Conservation (phyloP, 257 asterid genomes). For the Salvia rosmarinus region DNA sequence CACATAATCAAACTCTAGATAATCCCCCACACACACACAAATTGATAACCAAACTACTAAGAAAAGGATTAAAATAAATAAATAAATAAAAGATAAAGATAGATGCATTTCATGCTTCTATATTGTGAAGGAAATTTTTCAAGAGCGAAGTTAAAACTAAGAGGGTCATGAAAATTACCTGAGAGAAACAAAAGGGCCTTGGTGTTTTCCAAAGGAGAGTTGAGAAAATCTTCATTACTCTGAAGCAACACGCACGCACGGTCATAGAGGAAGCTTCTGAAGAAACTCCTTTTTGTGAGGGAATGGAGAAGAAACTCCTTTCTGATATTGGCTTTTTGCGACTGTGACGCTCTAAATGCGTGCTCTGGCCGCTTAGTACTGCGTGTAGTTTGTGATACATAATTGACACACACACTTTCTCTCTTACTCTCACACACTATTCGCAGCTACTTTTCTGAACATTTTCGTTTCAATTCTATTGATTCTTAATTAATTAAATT, state of each 20-base stretch:
- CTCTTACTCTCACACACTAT: conserved; percentile 10
- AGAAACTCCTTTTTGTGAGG: conserved; percentile 22
- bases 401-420: background rate
- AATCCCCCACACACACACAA: background rate
- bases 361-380: conserved; percentile 23
- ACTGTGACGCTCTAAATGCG: conserved; percentile 27
- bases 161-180: conserved; percentile 15
- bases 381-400: conserved; percentile 32
- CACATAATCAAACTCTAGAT: conserved; percentile 13
- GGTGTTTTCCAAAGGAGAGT: background rate
- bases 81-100: too few species aligned
- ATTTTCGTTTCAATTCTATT: too few species aligned
- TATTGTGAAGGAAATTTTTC: background rate
- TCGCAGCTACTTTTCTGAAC: conserved; percentile 1
- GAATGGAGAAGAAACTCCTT: conserved; percentile 21
- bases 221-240: background rate
- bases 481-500: too few species aligned
- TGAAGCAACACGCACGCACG: background rate
- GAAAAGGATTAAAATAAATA: too few species aligned
- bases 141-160: background rate
- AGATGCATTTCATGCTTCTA: conserved; percentile 9
- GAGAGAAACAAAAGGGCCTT: conserved; percentile 23
- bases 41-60: background rate
- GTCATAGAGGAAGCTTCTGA: conserved; percentile 18
- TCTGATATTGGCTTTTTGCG: conserved; percentile 15